A percentile compares a stretch with the other conserved stretches of the same genome.
These are phyloP conservation scores for Talaromyces sp. DNA, from an alignment of 2,329 filamentous ascomycete genomes.

Conservation along the genomic window DNA sequence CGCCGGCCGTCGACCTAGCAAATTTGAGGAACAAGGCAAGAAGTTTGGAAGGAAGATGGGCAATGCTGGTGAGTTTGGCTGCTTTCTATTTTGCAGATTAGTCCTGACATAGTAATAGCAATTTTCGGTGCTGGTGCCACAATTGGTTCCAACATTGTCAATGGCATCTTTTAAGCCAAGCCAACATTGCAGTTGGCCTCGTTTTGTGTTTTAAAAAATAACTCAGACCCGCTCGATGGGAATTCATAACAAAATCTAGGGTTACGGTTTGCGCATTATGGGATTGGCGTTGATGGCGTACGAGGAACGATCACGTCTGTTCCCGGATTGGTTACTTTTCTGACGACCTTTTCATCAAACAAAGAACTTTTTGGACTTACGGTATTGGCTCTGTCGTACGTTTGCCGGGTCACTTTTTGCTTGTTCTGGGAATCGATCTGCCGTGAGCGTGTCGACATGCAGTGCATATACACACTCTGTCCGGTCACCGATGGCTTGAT, in stretches of 20 bases:
- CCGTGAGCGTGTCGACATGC: conserved; percentile 9
- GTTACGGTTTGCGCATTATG: conserved; percentile 26
- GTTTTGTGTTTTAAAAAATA: conserved; percentile 9
- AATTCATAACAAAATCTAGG: conserved; percentile 9
- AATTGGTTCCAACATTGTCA: conserved; percentile 84
- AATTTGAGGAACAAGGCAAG: conserved; percentile 75
- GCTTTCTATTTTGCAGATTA: not conserved
- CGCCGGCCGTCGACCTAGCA: conserved; percentile 52
- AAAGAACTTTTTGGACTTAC: conserved; percentile 7
- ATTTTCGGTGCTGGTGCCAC: conserved; percentile 93
- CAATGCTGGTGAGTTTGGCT: conserved; percentile 51
- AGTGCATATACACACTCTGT: not conserved
- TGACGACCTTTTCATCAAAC: conserved; percentile 5
- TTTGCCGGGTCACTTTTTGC: not conserved
- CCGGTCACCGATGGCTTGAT: conserved; percentile 1
- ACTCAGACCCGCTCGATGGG: not conserved
- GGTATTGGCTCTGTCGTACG: not conserved
- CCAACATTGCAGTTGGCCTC: not conserved
- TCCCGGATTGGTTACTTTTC: conserved; percentile 6
- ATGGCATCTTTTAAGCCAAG: conserved; percentile 71
- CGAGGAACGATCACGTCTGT: conserved; percentile 6
- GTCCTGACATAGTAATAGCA: conserved; percentile 44
- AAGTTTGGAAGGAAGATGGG: conserved; percentile 96
- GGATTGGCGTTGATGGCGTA: conserved; percentile 35
- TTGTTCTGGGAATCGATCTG: not conserved